phyloP scores from a whole-genome alignment of 257 asterid genomes.

The Oldenlandia corymbosa region DNA sequence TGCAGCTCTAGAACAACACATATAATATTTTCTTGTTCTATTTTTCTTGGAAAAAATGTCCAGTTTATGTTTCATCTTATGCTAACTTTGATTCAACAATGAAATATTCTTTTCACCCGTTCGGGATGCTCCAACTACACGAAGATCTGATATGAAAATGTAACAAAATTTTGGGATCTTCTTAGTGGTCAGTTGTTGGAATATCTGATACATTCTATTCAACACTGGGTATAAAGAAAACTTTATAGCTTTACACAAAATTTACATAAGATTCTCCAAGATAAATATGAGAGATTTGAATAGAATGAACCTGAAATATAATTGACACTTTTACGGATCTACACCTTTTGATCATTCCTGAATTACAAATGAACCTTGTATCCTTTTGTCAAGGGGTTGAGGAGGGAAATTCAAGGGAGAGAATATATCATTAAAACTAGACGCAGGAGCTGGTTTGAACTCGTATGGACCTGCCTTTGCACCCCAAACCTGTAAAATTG shows the following conservation, averaged over 20 bases:
- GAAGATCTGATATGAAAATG: neutral
- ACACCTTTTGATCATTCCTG: constrained; percentile 44
- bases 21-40: too few species aligned
- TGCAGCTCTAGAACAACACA: neutral
- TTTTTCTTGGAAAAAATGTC: too few species aligned
- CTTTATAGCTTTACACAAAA: neutral
- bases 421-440: constrained; percentile 52
- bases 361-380: constrained; percentile 60
- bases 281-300: neutral
- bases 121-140: too few species aligned
- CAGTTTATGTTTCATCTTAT: too few species aligned
- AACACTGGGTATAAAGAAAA: neutral
- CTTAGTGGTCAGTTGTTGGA: neutral
- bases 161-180: neutral
- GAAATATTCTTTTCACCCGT: too few species aligned
- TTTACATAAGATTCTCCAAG: neutral
- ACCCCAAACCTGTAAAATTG: constrained; percentile 79
- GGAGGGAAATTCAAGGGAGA: constrained; percentile 49
- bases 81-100: too few species aligned
- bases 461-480: constrained; percentile 84
- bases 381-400: constrained; percentile 44
- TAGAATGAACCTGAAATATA: neutral
- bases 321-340: constrained; percentile 28
- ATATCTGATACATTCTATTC: neutral
- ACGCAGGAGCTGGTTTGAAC: constrained; percentile 82